phyloP scores from a whole-genome alignment of 345 rosid species.

The Leavenworthia alabamica region DNA sequence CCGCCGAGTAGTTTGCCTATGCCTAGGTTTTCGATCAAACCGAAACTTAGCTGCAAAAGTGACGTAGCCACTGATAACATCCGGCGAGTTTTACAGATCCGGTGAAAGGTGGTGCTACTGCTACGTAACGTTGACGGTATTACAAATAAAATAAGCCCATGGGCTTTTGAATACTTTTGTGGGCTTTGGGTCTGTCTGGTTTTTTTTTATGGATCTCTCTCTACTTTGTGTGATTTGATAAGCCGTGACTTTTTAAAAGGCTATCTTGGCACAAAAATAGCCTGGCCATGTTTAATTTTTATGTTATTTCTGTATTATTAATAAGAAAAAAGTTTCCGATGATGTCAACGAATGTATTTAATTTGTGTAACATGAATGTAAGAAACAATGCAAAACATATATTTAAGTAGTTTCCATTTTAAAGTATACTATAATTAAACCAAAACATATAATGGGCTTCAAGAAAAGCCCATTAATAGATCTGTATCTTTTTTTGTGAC shows the following conservation, averaged over 20 bases:
- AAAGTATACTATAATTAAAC: no score
- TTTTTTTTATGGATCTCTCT: conserved; percentile 21
- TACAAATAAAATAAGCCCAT: conserved; percentile 23
- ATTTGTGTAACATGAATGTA: background rate
- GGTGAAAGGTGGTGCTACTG: conserved; percentile 35
- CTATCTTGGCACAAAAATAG: conserved; percentile 15
- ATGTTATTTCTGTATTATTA: background rate
- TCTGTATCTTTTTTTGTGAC: no score
- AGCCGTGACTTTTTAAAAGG: conserved; percentile 16
- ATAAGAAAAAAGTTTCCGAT: background rate
- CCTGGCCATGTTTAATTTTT: background rate
- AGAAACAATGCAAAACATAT: background rate
- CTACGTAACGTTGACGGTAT: background rate
- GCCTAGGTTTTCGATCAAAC: conserved; percentile 48
- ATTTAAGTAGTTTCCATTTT: no score
- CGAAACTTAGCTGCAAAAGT: conserved; percentile 53
- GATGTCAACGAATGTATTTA: background rate
- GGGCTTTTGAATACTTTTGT: conserved; percentile 4
- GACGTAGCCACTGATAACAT: conserved; percentile 54
- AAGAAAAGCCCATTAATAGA: no score
- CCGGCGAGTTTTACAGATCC: conserved; percentile 63
- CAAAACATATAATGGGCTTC: no score
- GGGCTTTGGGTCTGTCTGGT: conserved; percentile 2
- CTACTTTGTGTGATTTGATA: conserved; percentile 19
- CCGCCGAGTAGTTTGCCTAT: no score